Base-by-base conservation (phyloP, 2,329 filamentous ascomycete species). In the Hirsutella thompsonii region DNA sequence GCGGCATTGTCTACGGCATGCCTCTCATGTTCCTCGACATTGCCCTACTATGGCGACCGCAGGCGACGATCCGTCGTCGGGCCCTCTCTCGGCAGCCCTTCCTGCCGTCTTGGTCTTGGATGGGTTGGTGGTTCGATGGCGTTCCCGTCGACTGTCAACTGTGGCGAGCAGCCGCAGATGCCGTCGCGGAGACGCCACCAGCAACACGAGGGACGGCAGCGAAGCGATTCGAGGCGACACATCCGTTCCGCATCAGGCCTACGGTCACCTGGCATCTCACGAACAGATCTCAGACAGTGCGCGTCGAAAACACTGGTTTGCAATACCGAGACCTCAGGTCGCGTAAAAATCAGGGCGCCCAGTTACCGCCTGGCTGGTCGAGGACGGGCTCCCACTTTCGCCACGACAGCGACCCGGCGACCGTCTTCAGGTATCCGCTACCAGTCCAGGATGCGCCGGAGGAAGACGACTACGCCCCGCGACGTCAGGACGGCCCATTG, bases 81-180 rank as follows among this genome's bases (percentile, higher is more conserved):
- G 57, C 58, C 6, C 48, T 62, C 6, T 51, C 59, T 3, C 55
- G 56, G 0, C 54, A 60, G 10, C 57, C 62, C 2, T 63, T 62
- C 40, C 52, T 68, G 5, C 65, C 65, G 0, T 65, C 62, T 4
- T 68, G 65, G 65, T 65, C 63, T 23, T 68, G 65, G 65, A 62
- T 68, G 58, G 64, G 65, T 19, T 68, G 65, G 65, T 66, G 63
- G 58, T 66, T 64, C 42, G 65, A 68, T 42, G 62, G 59, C 21
- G 54, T 67, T 13, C 57, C 64, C 5, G 60, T 63, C 13, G 65
- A 68, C 40, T 46, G 67, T 42, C 54, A 52, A 5, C 51, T 68
- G 10, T 68, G 65, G 65, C 57, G 58, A 37, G 62, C 63, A 1
- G 60, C 63, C 2, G 61, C 61, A 8, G 64, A 68, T 47, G 67